Conservation (phyloP, 257 asterid genomes). For the Orobanche coerulescens region DNA sequence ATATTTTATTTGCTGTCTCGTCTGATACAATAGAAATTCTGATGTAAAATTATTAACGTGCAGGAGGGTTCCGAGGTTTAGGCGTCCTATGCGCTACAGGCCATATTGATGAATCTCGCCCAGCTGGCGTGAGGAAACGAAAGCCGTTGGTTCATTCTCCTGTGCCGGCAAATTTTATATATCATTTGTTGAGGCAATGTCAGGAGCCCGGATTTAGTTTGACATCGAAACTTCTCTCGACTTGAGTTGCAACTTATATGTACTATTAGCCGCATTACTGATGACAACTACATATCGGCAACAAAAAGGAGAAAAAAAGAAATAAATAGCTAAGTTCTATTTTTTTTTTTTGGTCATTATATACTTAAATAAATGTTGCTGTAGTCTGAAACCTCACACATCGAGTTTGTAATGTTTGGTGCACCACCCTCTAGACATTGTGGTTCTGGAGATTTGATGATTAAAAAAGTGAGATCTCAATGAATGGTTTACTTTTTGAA, state of each 20-base stretch:
- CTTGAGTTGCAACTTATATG: conserved; percentile 18
- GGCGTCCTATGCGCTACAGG: conserved; percentile 63
- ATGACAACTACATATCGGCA: conserved; percentile 17
- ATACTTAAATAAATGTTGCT: too few species aligned
- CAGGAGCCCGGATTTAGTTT: conserved; percentile 24
- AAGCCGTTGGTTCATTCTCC: conserved; percentile 17
- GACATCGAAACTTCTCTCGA: conserved; percentile 20
- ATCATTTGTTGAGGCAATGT: conserved; percentile 19
- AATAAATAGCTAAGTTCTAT: too few species aligned
- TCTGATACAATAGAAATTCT: conserved; percentile 3
- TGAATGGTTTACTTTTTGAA: too few species aligned
- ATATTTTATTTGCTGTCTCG: background rate
- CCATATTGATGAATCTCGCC: conserved; percentile 36
- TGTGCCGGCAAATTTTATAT: conserved; percentile 17
- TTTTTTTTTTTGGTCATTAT: too few species aligned
- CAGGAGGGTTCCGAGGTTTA: conserved; percentile 59
- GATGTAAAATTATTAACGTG: conserved; percentile 16
- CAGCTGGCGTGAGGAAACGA: conserved; percentile 20
- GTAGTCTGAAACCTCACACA: too few species aligned
- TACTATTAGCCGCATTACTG: conserved; percentile 25
- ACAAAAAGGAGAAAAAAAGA: conserved; percentile 2
- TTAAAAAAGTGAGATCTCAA: too few species aligned
- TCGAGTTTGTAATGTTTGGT: too few species aligned
- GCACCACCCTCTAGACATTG: too few species aligned
- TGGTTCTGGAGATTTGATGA: too few species aligned